These are phyloP conservation scores for Metschnikowia continentalis DNA, from an alignment of 805 yeast genomes.

Conservation along the genomic window DNA sequence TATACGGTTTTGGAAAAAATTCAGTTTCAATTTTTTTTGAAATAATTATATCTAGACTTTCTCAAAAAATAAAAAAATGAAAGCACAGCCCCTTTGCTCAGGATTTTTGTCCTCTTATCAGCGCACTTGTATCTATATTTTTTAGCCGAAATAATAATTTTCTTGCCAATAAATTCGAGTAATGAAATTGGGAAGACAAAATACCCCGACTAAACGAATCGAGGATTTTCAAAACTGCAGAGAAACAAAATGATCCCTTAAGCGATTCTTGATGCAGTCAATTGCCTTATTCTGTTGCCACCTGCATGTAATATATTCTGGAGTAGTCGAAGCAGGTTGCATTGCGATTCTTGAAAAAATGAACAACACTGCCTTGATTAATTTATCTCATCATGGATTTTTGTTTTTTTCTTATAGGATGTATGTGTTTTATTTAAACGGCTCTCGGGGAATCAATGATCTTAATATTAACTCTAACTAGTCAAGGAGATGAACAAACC, in stretches of 20 bases:
- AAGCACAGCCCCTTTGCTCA: neutral
- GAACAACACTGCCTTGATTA: neutral
- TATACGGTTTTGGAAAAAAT: neutral
- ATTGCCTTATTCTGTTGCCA: neutral
- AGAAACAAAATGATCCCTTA: neutral
- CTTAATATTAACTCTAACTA: slow-evolving; percentile 9
- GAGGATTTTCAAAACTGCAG: neutral
- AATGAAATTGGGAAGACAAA: neutral
- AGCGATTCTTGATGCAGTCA: neutral
- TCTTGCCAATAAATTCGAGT: neutral
- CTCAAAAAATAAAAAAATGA: neutral
- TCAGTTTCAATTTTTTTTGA: neutral
- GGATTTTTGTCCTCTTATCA: neutral
- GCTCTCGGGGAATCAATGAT: no score
- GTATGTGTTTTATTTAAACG: slow-evolving; percentile 10
- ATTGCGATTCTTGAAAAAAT: neutral
- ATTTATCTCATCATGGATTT: slow-evolving; percentile 12
- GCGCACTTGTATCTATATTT: neutral
- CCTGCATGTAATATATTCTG: neutral
- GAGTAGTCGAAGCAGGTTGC: neutral
- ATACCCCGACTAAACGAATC: neutral
- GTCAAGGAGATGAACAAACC: slow-evolving; percentile 16
- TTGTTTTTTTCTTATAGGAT: slow-evolving; percentile 17
- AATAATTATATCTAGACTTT: neutral
- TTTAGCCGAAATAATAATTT: neutral